These are phyloP conservation scores for Neurospora intermedia DNA, from an alignment of 495 filamentous ascomycete species.

Conservation along the genomic window DNA sequence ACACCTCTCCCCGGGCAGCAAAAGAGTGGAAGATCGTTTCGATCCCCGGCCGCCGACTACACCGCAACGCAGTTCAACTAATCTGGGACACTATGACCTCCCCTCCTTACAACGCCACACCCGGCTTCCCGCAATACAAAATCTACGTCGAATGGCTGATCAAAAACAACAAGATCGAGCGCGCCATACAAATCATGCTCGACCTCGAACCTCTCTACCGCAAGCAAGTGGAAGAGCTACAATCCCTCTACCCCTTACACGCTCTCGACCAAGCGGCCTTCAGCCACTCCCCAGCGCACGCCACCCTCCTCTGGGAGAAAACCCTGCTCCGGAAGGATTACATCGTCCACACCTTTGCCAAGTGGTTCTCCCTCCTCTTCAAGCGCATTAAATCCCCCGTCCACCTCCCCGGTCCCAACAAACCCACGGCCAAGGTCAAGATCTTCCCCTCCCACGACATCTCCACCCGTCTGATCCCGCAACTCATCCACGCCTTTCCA, in stretches of 20 bases:
- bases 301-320: not conserved
- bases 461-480: conserved; percentile 23
- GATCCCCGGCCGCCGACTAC: conserved; percentile 11
- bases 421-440: not conserved
- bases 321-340: not conserved
- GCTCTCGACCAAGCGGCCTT: not conserved
- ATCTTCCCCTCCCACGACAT: conserved; percentile 5
- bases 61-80: conserved; percentile 11
- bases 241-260: conserved; percentile 23
- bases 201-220: conserved; percentile 16
- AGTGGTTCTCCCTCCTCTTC: conserved; percentile 15
- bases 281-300: not conserved
- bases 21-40: conserved; percentile 18
- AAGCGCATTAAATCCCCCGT: not conserved
- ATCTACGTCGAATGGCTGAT: conserved; percentile 22
- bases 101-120: conserved; percentile 16
- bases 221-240: conserved; percentile 15
- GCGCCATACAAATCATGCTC: conserved; percentile 16
- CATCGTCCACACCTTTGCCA: not conserved
- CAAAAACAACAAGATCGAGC: conserved; percentile 4
- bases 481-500: conserved; percentile 38
- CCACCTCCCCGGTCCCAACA: not conserved
- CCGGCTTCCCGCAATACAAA: conserved; percentile 21
- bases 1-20: conserved; percentile 11
- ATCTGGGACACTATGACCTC: conserved; percentile 27